Evolutionary conservation across 2,329 filamentous ascomycete genomes (phyloP), one percentile per base, ranked within the genome.

Genomic region (Xylaria sp.): DNA sequence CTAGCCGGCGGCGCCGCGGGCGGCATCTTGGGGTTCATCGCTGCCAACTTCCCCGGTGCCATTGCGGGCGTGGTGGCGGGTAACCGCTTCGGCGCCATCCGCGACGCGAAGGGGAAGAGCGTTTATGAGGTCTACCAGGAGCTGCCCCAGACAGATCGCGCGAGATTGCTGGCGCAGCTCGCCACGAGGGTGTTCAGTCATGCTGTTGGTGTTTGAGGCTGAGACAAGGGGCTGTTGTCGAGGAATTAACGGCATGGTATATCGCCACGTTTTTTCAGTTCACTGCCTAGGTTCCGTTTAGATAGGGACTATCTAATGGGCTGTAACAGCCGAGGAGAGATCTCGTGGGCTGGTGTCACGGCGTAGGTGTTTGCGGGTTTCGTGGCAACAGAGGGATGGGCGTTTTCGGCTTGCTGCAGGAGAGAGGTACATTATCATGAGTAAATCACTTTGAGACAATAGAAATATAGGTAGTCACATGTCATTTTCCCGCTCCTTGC

Each of bases 91-190:
- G 96, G 96, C 0, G 92, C 93, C 6, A 88, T 99, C 22, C 85
- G 96, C 63, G 96, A 99, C 81, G 89, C 92, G 36, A 94, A 90
- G 80, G 94, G 94, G 25, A 98, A 97, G 89, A 97, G 93, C 76
- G 96, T 99, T 5, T 98, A 96, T 79, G 85, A 89, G 31, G 96
- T 97, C 17, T 98, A 95, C 78, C 89, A 87, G 84, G 92, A 97
- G 73, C 83, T 99, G 75, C 94, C 94, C 57, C 91, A 93, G 79
- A 85, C 85, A 57, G 94, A 97, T 75, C 91, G 93, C 76, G 89
- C 93, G 61, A 89, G 89, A 78, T 80, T 99, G 74, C 83, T 98
- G 68, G 91, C 90, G 76, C 92, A 96, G 79, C 80, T 98, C 76
- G 95, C 95, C 1, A 89, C 90, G 33, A 95, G 92, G 79, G 91